These are phyloP conservation scores for Hanseniaspora vineae DNA, from an alignment of 805 yeast species.

Conservation along the genomic window DNA sequence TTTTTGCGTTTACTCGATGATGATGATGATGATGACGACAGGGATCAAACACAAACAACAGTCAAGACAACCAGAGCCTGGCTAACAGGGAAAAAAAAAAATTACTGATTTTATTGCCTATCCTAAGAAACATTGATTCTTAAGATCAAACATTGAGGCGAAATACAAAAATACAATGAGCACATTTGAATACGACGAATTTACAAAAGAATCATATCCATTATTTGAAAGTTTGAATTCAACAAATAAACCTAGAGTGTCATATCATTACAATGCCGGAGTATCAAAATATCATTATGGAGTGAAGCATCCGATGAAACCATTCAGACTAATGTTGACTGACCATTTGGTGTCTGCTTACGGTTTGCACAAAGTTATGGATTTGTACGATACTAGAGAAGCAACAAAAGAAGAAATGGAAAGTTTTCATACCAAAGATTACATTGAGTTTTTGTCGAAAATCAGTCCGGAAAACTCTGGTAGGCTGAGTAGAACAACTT, in stretches of 20 bases:
- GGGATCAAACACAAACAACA: no score
- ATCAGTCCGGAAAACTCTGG: slow-evolving; percentile 62
- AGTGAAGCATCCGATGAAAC: slow-evolving; percentile 96
- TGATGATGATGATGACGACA: no score
- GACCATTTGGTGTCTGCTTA: slow-evolving; percentile 82
- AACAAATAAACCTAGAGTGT: slow-evolving; percentile 45
- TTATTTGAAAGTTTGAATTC: slow-evolving; percentile 31
- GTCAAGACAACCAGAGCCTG: no score
- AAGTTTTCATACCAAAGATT: slow-evolving; percentile 80
- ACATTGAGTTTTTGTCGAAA: slow-evolving; percentile 58
- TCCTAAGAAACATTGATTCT: no score
- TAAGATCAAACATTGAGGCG: not conserved
- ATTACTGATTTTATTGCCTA: no score
- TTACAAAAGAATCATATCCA: slow-evolving; percentile 32
- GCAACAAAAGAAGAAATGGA: slow-evolving; percentile 73
- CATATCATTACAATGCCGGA: slow-evolving; percentile 78
- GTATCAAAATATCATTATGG: slow-evolving; percentile 83
- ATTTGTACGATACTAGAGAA: slow-evolving; percentile 66
- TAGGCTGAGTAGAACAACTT: slow-evolving; percentile 35
- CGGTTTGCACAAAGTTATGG: slow-evolving; percentile 82
- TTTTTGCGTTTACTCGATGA: no score
- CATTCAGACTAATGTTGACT: slow-evolving; percentile 84
- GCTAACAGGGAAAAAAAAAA: no score
- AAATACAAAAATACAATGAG: slow-evolving; percentile 7
- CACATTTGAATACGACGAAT: slow-evolving; percentile 30